Conservation (phyloP, 257 asterid species). For the Anisodus acutangulus region DNA sequence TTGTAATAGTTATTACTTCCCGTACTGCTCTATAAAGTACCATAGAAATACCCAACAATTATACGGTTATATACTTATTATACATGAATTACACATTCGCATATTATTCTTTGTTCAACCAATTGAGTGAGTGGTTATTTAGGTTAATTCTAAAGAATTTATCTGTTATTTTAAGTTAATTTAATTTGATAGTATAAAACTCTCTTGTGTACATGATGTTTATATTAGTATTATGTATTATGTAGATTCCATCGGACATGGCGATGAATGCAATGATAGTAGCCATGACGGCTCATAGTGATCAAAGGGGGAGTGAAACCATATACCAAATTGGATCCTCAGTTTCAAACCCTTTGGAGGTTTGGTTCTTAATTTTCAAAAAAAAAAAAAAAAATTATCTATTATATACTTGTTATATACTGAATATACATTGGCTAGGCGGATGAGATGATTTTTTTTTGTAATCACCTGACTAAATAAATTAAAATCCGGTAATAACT, state of each 20-base stretch:
- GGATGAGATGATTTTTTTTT: too few species aligned
- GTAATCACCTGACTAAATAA: background rate
- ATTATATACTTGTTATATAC: too few species aligned
- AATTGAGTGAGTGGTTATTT: too few species aligned
- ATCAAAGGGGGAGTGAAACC: slow-evolving; percentile 42
- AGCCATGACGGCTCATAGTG: slow-evolving; percentile 69
- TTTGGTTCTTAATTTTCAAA: background rate
- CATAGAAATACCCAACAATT: too few species aligned
- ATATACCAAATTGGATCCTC: slow-evolving; percentile 87
- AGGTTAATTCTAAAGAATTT: too few species aligned
- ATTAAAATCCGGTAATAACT: background rate
- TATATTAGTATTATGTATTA: background rate
- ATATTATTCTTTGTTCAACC: too few species aligned
- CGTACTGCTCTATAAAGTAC: too few species aligned
- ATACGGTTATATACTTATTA: too few species aligned
- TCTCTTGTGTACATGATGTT: background rate
- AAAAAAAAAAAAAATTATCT: too few species aligned
- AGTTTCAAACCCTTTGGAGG: slow-evolving; percentile 66
- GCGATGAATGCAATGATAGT: slow-evolving; percentile 87
- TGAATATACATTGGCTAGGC: too few species aligned
- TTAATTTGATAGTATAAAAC: background rate
- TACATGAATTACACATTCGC: too few species aligned
- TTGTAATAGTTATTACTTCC: too few species aligned
- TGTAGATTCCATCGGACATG: slow-evolving; percentile 94
- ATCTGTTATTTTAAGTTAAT: background rate